Evolutionary conservation across 768 basidiomycete species (phyloP), one percentile per base, ranked within the genome.

Genomic region (Galerina sulciceps): DNA sequence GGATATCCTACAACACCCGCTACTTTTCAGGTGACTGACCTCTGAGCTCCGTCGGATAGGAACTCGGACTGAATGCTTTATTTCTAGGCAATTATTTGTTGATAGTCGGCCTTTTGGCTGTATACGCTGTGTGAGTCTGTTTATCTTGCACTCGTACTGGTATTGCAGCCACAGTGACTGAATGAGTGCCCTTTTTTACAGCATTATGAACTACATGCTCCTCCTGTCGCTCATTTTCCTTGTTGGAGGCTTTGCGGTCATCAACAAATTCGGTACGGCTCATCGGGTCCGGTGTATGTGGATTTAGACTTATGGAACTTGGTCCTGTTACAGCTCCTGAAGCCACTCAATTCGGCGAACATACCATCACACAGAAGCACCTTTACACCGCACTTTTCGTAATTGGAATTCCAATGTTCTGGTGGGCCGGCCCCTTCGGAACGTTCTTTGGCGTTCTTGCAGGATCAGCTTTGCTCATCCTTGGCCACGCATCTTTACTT

Each of bases 361-460:
- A 88, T 62, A 82, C 88, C 56, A 79, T 98, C 64, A 96, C 94
- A 9, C 96, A 96, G 72, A 93, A 94, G 72, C 84, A 87, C 60
- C 85, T 96, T 47, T 99, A 97, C 79, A 89, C 83, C 40, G 86
- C 75, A 41, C 89, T 99, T 26, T 96, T 99, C 76, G 87, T 94
- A 63, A 89, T 97, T 68, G 96, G 96, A 46, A 80, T 97, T 51
- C 94, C 94, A 2, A 80, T 98, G 49, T 85, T 99, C 58, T 93
- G 87, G 86, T 75, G 84, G 69, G 76, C 90, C 6, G 88, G 88
- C 26, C 91, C 92, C 5, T 78, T 93, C 67, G 74, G 80, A 78
- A 91, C 92, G 22, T 86, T 98, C 76, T 97, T 99, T 84, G 96
- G 94, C 93, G 82, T 98, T 65, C 88, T 96, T 59, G 94, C 95